Percentiles rank a stretch among this genome's conserved stretches.
phyloP scores from a whole-genome alignment of 2,329 filamentous ascomycete genomes.

The Aspergillus novofumigatus region DNA sequence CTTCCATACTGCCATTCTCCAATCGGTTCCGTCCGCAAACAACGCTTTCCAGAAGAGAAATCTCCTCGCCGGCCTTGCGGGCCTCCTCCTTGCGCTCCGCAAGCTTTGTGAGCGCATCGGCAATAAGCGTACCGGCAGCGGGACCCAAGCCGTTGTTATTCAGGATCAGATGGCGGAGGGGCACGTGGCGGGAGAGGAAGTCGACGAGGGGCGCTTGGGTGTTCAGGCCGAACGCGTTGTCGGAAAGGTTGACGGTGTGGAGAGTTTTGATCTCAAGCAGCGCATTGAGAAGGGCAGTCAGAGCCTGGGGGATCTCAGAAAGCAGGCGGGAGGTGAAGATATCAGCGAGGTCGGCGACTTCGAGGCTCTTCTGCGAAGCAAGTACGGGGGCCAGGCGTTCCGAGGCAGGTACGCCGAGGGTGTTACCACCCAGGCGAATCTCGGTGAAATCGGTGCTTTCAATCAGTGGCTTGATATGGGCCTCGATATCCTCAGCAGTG shows the following conservation, averaged over 20 bases:
- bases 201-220: constrained; percentile 88
- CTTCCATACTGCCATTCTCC: constrained; percentile 93
- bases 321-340: constrained; percentile 95
- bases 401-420: constrained; percentile 82
- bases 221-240: constrained; percentile 97
- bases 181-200: constrained; percentile 83
- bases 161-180: constrained; percentile 88
- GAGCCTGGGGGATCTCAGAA: constrained; percentile 86
- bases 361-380: constrained; percentile 75
- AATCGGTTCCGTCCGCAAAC: constrained; percentile 94
- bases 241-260: constrained; percentile 89
- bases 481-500: constrained; percentile 78
- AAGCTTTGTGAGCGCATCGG: constrained; percentile 77
- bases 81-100: constrained; percentile 79
- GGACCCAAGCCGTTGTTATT: constrained; percentile 98
- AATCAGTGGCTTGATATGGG: constrained; percentile 72
- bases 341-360: constrained; percentile 85
- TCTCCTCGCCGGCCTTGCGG: constrained; percentile 55
- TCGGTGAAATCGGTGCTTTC: constrained; percentile 70
- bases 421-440: constrained; percentile 84
- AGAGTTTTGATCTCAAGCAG: constrained; percentile 82
- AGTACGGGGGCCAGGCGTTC: constrained; percentile 80
- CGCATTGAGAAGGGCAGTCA: constrained; percentile 78
- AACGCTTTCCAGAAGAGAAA: constrained; percentile 88
- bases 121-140: constrained; percentile 81